Conservation (phyloP, 2,329 filamentous ascomycete species). For the Trichophyton equinum region DNA sequence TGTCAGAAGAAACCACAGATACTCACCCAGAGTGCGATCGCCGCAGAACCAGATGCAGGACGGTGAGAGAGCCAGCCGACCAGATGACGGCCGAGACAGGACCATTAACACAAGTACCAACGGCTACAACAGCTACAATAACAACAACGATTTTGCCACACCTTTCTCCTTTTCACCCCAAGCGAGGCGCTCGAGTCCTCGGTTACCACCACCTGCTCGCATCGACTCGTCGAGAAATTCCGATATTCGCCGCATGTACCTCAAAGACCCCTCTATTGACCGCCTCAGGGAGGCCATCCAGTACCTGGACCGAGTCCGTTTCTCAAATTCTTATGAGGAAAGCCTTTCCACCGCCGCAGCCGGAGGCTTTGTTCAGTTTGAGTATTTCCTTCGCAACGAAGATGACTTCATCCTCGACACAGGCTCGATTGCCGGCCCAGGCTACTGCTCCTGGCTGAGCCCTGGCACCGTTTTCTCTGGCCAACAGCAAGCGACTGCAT, state of each 20-base stretch:
- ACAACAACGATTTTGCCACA: conserved; percentile 4
- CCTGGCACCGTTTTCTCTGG: conserved; percentile 50
- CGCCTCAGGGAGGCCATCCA: conserved; percentile 47
- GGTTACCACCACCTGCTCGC: not conserved
- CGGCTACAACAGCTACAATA: not conserved
- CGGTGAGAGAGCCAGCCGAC: conserved; percentile 18
- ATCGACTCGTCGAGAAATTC: conserved; percentile 18
- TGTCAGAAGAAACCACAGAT: conserved; percentile 28
- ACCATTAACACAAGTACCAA: not conserved
- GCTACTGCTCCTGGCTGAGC: conserved; percentile 49
- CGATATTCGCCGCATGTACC: conserved; percentile 26
- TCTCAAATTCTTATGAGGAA: conserved; percentile 42
- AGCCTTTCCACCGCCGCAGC: conserved; percentile 42
- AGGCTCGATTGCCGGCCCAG: conserved; percentile 36
- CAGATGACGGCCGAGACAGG: conserved; percentile 7
- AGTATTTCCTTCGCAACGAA: conserved; percentile 40
- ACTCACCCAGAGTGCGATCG: conserved; percentile 25
- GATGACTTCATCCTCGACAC: conserved; percentile 49
- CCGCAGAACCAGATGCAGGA: conserved; percentile 31
- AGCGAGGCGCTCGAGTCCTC: not conserved
- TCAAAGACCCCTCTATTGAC: conserved; percentile 23
- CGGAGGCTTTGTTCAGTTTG: conserved; percentile 41
- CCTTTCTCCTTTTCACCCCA: not conserved
- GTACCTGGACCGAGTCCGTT: conserved; percentile 48
- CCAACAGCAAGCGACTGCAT: conserved; percentile 44